These are phyloP conservation scores for Phanerochaete carnosa DNA, from an alignment of 768 basidiomycete genomes.

Conservation along the genomic window DNA sequence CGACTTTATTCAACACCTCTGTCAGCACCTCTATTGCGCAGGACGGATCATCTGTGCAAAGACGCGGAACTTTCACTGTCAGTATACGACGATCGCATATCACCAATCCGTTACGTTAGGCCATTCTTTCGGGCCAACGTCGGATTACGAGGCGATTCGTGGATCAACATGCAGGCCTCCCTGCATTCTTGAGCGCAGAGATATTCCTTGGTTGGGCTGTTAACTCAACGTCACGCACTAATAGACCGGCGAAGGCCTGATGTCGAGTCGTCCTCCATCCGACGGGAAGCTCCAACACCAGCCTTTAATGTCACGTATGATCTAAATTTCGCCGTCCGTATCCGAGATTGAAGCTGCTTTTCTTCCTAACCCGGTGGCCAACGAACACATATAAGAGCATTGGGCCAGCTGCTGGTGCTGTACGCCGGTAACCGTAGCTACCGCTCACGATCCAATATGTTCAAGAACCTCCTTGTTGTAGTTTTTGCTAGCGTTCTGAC, in stretches of 20 bases:
- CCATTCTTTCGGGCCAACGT: neutral
- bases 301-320: neutral
- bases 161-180: neutral
- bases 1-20: no score
- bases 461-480: conserved; percentile 2
- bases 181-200: neutral
- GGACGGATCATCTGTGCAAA: neutral
- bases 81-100: neutral
- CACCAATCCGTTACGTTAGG: neutral
- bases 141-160: neutral
- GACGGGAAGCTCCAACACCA: neutral
- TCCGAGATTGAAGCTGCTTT: conserved; percentile 12
- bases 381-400: neutral
- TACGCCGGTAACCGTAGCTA: neutral
- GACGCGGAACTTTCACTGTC: neutral
- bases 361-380: neutral
- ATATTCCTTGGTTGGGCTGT: neutral
- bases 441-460: neutral
- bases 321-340: neutral
- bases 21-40: neutral
- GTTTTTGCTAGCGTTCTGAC: conserved; percentile 2
- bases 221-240: neutral
- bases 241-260: neutral
- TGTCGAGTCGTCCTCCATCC: neutral
- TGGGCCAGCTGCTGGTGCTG: neutral